A percentile compares a stretch with the other conserved stretches of the same genome.
These are phyloP conservation scores for Rhizoclosmatium hyalinum DNA, from an alignment of 371 early-diverging fungal genomes.

Conservation along the genomic window DNA sequence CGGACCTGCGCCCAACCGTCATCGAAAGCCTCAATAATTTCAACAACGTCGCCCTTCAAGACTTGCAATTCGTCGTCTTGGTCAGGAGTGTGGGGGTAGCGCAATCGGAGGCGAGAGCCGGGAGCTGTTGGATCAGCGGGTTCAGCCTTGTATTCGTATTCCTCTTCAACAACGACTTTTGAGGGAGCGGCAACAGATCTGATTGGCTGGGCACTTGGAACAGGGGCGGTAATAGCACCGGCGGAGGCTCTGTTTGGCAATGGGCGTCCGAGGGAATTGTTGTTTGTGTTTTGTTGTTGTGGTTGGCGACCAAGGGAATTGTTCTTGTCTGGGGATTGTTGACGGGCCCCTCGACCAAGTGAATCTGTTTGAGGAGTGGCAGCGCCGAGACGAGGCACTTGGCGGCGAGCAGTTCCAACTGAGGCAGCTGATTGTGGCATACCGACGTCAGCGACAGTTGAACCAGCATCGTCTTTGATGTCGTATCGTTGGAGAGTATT, in stretches of 20 bases:
- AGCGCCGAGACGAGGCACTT: neutral
- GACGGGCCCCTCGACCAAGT: neutral
- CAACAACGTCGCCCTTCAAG: constrained; percentile 42
- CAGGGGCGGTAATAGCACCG: neutral
- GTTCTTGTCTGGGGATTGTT: neutral
- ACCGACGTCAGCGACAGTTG: neutral
- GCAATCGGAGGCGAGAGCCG: constrained; percentile 23
- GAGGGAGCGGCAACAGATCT: neutral
- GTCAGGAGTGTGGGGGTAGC: constrained; percentile 32
- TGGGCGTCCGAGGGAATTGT: constrained; percentile 25
- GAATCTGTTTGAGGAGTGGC: neutral
- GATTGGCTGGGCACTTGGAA: neutral
- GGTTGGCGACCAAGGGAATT: neutral
- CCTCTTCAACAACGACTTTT: constrained; percentile 4
- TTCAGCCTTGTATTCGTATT: constrained; percentile 11
- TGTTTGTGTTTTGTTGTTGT: neutral
- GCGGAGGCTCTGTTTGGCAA: neutral
- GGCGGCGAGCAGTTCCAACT: neutral
- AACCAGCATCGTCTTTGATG: too few relatives aligned
- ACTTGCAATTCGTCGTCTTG: constrained; percentile 44
- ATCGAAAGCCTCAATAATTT: constrained; percentile 41
- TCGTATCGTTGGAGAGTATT: neutral
- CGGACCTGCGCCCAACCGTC: constrained; percentile 43
- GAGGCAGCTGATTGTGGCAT: neutral
- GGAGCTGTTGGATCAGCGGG: constrained; percentile 28